Evolutionary conservation across 345 rosid genomes (phyloP), one percentile per base, ranked within the genome.

Genomic region (Eutrema japonicum): DNA sequence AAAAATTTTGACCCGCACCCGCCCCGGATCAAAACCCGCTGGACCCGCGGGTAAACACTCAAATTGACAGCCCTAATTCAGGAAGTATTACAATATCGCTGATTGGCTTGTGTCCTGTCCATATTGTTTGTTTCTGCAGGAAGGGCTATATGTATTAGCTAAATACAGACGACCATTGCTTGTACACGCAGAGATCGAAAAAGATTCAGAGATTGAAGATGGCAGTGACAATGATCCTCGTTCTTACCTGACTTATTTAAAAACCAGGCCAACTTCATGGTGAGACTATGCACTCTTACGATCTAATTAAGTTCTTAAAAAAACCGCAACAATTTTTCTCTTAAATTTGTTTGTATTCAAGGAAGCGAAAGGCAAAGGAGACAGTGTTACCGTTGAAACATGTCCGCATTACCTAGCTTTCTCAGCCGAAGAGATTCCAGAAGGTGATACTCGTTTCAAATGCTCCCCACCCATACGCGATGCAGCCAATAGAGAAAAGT

Each of bases 401-500:
- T 92, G 99, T 62, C 96, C 99, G 2, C 99, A 95, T 81, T 95
- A 95, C 77, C 72, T 95, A 38, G 99, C 99, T 61, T 90, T 92
- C 77, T 83, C 99, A 72, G 85, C 97, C 33, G 99, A 95, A 77
- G 97, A 92, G 83, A 95, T 95, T 68, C 77, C 57, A 47, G 85
- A 92, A 67, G 96, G 99, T 36, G 99, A 92, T 74, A 92, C 99
- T 64, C 96, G 97, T 52, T 92, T 90, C 76, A 95, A 95, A 79
- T 95, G 97, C 79, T 82, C 97, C 37, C 96, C 99, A 4, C 99
- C 99, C 10, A 88, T 95, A 66, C 96, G 97, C 11, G 85, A 87
- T 68, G 76, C 86, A 46, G 79, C 86, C 71, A 95, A 95, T 54
- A 86, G 82, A 81, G 96, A 90, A 65, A 85, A 82, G 43, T 65